Evolutionary conservation across 345 rosid genomes (phyloP).

Genomic region (Cochlearia excelsa): DNA sequence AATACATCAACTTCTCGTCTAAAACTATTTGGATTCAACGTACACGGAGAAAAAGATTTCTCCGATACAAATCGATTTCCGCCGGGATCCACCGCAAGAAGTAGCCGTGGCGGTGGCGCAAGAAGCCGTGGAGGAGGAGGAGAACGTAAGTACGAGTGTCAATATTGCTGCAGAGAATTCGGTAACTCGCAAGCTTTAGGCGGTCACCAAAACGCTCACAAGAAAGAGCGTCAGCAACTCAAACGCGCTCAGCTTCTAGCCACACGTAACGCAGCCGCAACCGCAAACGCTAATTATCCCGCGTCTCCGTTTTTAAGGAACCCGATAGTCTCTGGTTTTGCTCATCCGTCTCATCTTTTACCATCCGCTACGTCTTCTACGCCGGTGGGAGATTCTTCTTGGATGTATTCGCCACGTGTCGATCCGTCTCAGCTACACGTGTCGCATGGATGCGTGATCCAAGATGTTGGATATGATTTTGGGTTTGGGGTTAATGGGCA

Average conservation of each 20-base stretch:
- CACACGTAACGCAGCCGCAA: conserved; percentile 45
- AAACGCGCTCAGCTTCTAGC: conserved; percentile 47
- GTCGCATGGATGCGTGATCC: conserved; percentile 67
- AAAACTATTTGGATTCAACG: conserved; percentile 86
- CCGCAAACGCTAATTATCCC: too few species aligned
- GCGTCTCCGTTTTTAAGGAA: conserved; percentile 58
- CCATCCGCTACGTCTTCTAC: conserved; percentile 42
- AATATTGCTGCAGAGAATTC: conserved; percentile 71
- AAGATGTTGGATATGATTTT: conserved; percentile 10
- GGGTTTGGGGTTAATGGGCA: background rate
- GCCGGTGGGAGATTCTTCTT: conserved; percentile 41
- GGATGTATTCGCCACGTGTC: conserved; percentile 82
- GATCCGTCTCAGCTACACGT: conserved; percentile 67
- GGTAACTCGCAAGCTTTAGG: conserved; percentile 82
- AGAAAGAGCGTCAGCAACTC: conserved; percentile 75
- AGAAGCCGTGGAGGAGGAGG: conserved; percentile 35
- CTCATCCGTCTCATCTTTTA: conserved; percentile 79
- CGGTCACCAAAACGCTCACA: conserved; percentile 87
- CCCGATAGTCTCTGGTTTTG: conserved; percentile 84
- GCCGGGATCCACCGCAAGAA: conserved; percentile 16
- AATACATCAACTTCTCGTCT: conserved; percentile 34
- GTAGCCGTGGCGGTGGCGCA: conserved; percentile 12
- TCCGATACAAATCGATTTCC: conserved; percentile 27
- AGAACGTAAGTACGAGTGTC: conserved; percentile 82
- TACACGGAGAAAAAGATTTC: conserved; percentile 56